Base-by-base conservation (phyloP, 1,284 basidiomycete genomes). In the Cryptococcus sp. region DNA sequence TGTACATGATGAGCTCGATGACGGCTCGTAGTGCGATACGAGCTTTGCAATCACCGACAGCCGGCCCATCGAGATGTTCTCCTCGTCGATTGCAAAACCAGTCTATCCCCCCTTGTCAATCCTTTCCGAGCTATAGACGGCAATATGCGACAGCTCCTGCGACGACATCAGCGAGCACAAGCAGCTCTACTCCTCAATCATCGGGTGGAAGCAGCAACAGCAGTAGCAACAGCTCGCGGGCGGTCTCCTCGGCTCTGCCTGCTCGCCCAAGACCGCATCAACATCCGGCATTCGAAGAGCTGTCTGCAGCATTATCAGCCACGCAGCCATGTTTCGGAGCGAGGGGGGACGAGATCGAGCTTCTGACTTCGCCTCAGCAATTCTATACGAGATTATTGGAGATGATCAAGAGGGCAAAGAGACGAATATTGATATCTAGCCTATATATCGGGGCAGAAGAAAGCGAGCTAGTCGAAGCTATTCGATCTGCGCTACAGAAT, bases 341-440 rank as follows among this genome's bases (percentile, higher is more conserved):
- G 0, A 55, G 76, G 54, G 78, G 76, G 7, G 72, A 77, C 43
- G 72, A 79, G 59, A 71, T 82, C 29, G 62, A 68, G 23, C 68
- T 83, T 7, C 60, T 82, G 46, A 66, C 69, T 17, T 70, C 70
- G 26, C 81, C 81, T 0, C 61, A 64, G 6, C 67, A 77, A 45
- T 83, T 83, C 63, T 81, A 81, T 57, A 47, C 62, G 22, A 66
- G 68, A 8, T 61, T 83, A 22, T 61, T 82, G 20, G 80, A 84
- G 56, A 87, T 91, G 82, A 86, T 96, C 54, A 79, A 80, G 47
- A 79, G 83, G 39, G 93, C 93, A 1, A 84, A 85, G 62, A 78
- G 80, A 56, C 83, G 91, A 56, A 86, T 97, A 69, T 89, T 93
- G 70, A 83, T 97, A 47, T 94, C 92, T 0, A 92, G 89, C 11